Conservation (phyloP, 2,329 filamentous ascomycete species). For the Akanthomyces lecanii region DNA sequence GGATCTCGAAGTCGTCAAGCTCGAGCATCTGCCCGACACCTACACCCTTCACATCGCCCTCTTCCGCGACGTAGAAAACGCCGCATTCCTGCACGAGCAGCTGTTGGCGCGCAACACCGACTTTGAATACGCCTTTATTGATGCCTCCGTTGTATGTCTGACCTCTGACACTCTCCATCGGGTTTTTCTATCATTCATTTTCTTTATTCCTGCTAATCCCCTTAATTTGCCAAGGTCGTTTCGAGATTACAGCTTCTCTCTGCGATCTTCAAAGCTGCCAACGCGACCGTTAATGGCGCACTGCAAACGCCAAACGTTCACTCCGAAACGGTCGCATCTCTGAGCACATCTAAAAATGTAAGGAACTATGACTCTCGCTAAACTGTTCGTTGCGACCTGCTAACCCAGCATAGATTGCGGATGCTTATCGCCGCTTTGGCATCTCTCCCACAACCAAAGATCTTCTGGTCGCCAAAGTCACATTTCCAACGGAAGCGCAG, state of each 20-base stretch:
- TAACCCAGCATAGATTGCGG: slow-evolving; percentile 63
- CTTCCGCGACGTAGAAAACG: slow-evolving; percentile 73
- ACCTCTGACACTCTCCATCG: background rate
- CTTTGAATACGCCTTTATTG: slow-evolving; percentile 92
- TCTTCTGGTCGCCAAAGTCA: slow-evolving; percentile 79
- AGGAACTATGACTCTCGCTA: background rate
- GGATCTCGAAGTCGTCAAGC: slow-evolving; percentile 58
- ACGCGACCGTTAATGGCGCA: slow-evolving; percentile 54
- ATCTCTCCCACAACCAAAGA: slow-evolving; percentile 65
- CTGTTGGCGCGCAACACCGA: slow-evolving; percentile 77
- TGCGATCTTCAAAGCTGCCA: slow-evolving; percentile 73
- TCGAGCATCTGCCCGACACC: slow-evolving; percentile 70
- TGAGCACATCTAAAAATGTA: slow-evolving; percentile 82
- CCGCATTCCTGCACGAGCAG: slow-evolving; percentile 73
- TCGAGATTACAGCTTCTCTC: slow-evolving; percentile 70
- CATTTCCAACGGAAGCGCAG: slow-evolving; percentile 43
- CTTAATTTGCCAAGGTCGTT: slow-evolving; percentile 46
- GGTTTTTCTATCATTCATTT: no score
- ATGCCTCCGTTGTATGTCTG: slow-evolving; percentile 66
- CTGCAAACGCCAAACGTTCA: slow-evolving; percentile 82
- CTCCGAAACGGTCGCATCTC: slow-evolving; percentile 77
- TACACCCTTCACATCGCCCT: slow-evolving; percentile 69
- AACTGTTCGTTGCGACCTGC: background rate
- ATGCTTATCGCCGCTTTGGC: slow-evolving; percentile 86
- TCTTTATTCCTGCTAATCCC: background rate